Evolutionary conservation across 2,329 filamentous ascomycete species (phyloP).

Genomic region (Nannizzia gypsea): DNA sequence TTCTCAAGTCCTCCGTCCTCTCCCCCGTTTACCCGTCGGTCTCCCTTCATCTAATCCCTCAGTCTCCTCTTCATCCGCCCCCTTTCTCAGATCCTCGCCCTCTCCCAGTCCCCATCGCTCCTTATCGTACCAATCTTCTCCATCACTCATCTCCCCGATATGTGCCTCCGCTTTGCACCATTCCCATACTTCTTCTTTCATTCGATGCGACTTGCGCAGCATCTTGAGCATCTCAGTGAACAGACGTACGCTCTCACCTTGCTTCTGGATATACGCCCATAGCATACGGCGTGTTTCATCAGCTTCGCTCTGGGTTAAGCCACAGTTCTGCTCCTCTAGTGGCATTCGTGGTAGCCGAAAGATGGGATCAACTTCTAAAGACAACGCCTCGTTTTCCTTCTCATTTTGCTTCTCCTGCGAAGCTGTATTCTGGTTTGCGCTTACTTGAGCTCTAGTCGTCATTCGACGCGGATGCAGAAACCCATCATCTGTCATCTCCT

Average conservation of each 20-base stretch:
- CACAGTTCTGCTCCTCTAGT: slow-evolving; percentile 42
- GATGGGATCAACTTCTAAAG: slow-evolving; percentile 42
- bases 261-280: slow-evolving; percentile 53
- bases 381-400: slow-evolving; percentile 21
- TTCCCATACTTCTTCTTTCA: slow-evolving; percentile 48
- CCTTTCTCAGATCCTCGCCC: slow-evolving; percentile 48
- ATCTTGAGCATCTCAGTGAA: slow-evolving; percentile 45
- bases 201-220: slow-evolving; percentile 47
- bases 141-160: slow-evolving; percentile 54
- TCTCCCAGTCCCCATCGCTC: slow-evolving; percentile 47
- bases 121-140: slow-evolving; percentile 56
- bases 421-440: slow-evolving; percentile 26
- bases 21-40: slow-evolving; percentile 30
- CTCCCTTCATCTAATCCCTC: slow-evolving; percentile 36
- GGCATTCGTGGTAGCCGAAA: slow-evolving; percentile 43
- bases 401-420: slow-evolving; percentile 20
- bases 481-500: not conserved
- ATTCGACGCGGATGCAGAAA: slow-evolving; percentile 35
- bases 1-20: slow-evolving; percentile 27
- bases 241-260: slow-evolving; percentile 51
- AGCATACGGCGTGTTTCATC: slow-evolving; percentile 51
- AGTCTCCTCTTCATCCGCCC: slow-evolving; percentile 49
- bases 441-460: slow-evolving; percentile 36
- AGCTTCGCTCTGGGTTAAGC: slow-evolving; percentile 47
- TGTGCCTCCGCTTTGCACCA: slow-evolving; percentile 53